phyloP scores from a whole-genome alignment of 2,329 filamentous ascomycete species.

The Cytospora leucostoma region DNA sequence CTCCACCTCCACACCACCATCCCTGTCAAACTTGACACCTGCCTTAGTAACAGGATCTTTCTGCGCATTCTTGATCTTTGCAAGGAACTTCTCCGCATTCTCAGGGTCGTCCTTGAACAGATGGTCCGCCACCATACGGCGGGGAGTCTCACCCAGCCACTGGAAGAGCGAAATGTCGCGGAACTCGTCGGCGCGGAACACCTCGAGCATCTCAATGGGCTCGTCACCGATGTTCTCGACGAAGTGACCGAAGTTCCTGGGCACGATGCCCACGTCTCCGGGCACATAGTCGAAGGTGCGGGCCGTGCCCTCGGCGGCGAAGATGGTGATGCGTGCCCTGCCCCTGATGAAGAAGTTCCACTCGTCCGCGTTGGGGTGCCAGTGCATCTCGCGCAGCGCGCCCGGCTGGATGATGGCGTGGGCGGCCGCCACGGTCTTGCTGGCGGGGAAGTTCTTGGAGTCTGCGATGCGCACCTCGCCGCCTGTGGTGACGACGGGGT shows the following conservation, averaged over 20 bases:
- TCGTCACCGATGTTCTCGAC: constrained; percentile 81
- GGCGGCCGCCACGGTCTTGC: constrained; percentile 71
- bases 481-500: constrained; percentile 65
- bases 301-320: constrained; percentile 67
- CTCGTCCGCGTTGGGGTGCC: constrained; percentile 78
- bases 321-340: constrained; percentile 72
- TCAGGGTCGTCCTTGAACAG: constrained; percentile 64
- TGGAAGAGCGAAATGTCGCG: constrained; percentile 73
- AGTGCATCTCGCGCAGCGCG: constrained; percentile 77
- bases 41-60: constrained; percentile 55
- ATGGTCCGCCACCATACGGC: constrained; percentile 65
- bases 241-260: constrained; percentile 76
- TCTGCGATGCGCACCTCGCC: constrained; percentile 75
- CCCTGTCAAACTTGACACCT: constrained; percentile 27
- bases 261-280: constrained; percentile 77
- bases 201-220: constrained; percentile 73
- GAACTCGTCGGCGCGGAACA: constrained; percentile 72
- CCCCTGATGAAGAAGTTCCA: constrained; percentile 80
- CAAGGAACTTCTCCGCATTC: constrained; percentile 63
- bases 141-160: constrained; percentile 73
- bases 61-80: constrained; percentile 61
- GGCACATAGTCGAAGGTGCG: constrained; percentile 75
- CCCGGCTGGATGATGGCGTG: constrained; percentile 71
- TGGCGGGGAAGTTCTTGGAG: constrained; percentile 74
- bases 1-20: constrained; percentile 14